Evolutionary conservation across 805 yeast genomes (phyloP), one percentile per base, ranked within the genome.

Genomic region (Ogataea paraovalis): DNA sequence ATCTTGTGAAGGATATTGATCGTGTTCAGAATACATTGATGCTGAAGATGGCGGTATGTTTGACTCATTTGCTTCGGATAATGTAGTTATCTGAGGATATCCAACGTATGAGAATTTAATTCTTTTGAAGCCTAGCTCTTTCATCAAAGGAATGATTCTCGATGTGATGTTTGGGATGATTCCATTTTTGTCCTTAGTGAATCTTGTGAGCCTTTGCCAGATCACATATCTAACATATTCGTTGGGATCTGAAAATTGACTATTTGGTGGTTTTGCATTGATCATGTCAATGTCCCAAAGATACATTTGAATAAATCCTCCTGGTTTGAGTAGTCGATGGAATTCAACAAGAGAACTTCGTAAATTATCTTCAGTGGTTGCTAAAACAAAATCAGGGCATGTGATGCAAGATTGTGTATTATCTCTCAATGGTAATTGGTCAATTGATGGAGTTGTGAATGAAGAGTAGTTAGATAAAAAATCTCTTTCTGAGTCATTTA

Each of bases 391-490:
- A 48, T 67, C 71, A 1, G 65, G 60, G 44, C 59, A 55, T 32
- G 52, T 45, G 3, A 68, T 41, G 25, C 64, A 59, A 6, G 60
- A 50, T 51, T 67, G 71, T 4, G 67, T 47, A 16, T 49, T 39
- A 36, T 55, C 57, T 13, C 42, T 43, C 19, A 68, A 45, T 27
- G 72, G 72, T 8, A 68, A 36, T 2, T 42, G 34, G 4, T 55
- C 40, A 18, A 60, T 46, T 3, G 60, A 45, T 1, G 58, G 51
- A 3, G 68, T 58, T 2, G 67, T 58, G 48, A 67, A 65, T 7
- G 67, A 62, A 1, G 71, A 64, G 42, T 65, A 68, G 20, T 58
- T 44, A n/a, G 47, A 27, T 43, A 65, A 46, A 42, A 65, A 63
- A 2, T 25, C 27, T 27, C 43, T 50, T 33, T 65, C 67, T n/a